These are phyloP conservation scores for Cordyceps cicadae DNA, from an alignment of 2,329 filamentous ascomycete genomes.

Conservation along the genomic window DNA sequence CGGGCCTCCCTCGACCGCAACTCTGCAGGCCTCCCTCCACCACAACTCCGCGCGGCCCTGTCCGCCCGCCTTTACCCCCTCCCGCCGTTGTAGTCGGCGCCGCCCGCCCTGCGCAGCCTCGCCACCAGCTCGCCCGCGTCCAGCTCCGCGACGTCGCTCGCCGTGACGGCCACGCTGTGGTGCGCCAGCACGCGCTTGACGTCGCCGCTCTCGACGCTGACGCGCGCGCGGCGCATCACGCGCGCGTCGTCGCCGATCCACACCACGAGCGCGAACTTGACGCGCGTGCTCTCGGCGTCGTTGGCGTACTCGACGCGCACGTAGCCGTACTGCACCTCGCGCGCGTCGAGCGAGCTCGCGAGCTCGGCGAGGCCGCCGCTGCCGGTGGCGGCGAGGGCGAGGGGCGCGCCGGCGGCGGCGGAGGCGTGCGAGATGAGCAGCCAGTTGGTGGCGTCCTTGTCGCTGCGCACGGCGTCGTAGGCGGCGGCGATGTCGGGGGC, in stretches of 20 bases:
- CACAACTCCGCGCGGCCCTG: no score
- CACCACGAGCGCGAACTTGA: conserved; percentile 60
- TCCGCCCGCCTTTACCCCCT: conserved; percentile 33
- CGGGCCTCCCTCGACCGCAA: no score
- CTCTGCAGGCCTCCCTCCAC: no score
- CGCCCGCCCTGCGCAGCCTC: conserved; percentile 56
- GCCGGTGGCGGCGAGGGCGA: conserved; percentile 49
- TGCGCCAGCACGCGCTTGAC: conserved; percentile 57
- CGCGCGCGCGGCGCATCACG: conserved; percentile 62
- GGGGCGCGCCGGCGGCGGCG: conserved; percentile 43
- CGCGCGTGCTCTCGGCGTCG: conserved; percentile 58
- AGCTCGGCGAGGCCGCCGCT: conserved; percentile 53
- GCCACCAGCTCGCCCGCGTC: conserved; percentile 53
- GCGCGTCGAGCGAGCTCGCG: conserved; percentile 45
- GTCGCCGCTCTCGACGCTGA: conserved; percentile 57
- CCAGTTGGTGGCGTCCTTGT: conserved; percentile 60
- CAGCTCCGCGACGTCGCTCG: conserved; percentile 51
- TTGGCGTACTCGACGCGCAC: conserved; percentile 61
- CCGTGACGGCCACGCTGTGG: conserved; percentile 57
- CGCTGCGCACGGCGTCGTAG: conserved; percentile 58
- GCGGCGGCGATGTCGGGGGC: conserved; percentile 52
- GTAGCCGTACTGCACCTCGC: conserved; percentile 59
- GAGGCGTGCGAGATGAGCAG: conserved; percentile 55
- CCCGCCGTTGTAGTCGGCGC: conserved; percentile 63
- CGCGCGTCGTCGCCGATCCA: conserved; percentile 60